A percentile compares a stretch with the other conserved stretches of the same genome.
Evolutionary conservation across 2,329 filamentous ascomycete species (phyloP).

Genomic region (Hypoxylon sp.): DNA sequence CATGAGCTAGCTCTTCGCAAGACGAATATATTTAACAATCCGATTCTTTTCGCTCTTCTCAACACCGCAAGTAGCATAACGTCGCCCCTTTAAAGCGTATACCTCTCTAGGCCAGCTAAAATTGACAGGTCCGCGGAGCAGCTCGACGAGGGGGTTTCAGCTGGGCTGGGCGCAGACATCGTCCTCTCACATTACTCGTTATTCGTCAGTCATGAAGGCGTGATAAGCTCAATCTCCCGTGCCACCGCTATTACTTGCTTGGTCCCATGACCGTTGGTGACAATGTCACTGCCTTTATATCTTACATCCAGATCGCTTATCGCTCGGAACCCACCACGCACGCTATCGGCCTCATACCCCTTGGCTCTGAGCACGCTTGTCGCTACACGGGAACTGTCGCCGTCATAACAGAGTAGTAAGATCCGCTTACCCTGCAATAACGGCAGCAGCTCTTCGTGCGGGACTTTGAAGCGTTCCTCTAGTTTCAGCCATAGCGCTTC

Average conservation of each 20-base stretch:
- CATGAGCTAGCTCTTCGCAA: too few species aligned
- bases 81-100: not conserved
- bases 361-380: conserved; percentile 66
- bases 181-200: not conserved
- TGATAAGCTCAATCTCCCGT: conserved; percentile 29
- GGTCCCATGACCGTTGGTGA: not conserved
- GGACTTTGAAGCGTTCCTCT: conserved; percentile 57
- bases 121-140: not conserved
- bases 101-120: not conserved
- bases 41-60: not conserved
- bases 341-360: conserved; percentile 60
- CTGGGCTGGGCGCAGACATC: too few species aligned
- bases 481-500: conserved; percentile 62
- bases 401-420: conserved; percentile 65
- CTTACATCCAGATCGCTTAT: conserved; percentile 20
- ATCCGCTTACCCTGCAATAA: conserved; percentile 53
- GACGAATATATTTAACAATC: not conserved
- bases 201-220: conserved; percentile 14
- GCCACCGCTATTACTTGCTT: conserved; percentile 24
- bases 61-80: not conserved
- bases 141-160: not conserved
- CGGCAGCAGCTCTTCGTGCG: conserved; percentile 36
- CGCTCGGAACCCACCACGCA: conserved; percentile 56
- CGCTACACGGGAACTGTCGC: conserved; percentile 66
- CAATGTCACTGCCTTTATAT: not conserved